These are phyloP conservation scores for Endoconidiophora laricicola DNA, from an alignment of 2,329 filamentous ascomycete species.

Conservation along the genomic window DNA sequence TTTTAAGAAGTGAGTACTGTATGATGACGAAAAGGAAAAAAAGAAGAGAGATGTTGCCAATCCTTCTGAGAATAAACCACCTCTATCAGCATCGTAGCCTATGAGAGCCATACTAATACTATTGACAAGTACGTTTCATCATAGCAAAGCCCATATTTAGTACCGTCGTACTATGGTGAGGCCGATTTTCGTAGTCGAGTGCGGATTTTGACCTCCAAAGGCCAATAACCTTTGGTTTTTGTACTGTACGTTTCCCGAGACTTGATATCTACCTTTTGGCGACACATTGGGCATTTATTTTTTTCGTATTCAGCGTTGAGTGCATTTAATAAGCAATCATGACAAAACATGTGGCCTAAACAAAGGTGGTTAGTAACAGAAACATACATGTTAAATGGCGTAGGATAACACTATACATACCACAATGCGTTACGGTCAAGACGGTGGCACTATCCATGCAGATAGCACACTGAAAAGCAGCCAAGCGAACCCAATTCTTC, in stretches of 20 bases:
- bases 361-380: background rate
- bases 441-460: conserved; percentile 46
- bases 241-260: conserved; percentile 24
- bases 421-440: conserved; percentile 48
- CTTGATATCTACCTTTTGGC: conserved; percentile 38
- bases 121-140: too few species aligned
- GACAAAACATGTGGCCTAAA: conserved; percentile 45
- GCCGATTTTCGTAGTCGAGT: conserved; percentile 30
- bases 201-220: conserved; percentile 46
- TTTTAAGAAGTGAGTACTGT: too few species aligned
- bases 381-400: background rate
- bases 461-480: conserved; percentile 46
- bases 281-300: conserved; percentile 47
- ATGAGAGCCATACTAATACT: too few species aligned
- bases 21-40: too few species aligned
- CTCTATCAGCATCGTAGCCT: too few species aligned
- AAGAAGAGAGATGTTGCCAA: too few species aligned
- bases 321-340: conserved; percentile 43
- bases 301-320: conserved; percentile 38
- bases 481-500: conserved; percentile 32
- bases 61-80: too few species aligned
- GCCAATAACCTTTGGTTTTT: conserved; percentile 37
- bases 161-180: too few species aligned
- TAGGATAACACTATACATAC: conserved; percentile 26
- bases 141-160: too few species aligned